These are phyloP conservation scores for Mycosphaerelloides madeirae DNA, from an alignment of 2,329 filamentous ascomycete genomes.

Conservation along the genomic window DNA sequence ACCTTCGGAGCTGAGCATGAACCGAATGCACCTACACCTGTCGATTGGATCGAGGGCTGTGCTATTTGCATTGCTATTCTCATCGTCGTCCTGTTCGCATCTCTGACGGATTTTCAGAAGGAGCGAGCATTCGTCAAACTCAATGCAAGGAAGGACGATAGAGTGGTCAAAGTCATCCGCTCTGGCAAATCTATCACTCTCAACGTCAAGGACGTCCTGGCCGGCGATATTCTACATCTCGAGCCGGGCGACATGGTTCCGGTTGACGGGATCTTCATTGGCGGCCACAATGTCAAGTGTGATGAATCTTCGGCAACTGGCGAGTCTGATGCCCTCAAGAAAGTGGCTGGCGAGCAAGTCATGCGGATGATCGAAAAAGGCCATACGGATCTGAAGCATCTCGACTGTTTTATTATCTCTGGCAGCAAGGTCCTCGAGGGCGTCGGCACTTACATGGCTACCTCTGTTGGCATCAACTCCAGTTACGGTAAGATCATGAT, in stretches of 20 bases:
- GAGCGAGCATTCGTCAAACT: slow-evolving; percentile 75
- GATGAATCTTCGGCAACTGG: slow-evolving; percentile 73
- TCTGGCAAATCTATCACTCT: slow-evolving; percentile 67
- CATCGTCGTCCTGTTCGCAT: slow-evolving; percentile 70
- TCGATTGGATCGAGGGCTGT: slow-evolving; percentile 80
- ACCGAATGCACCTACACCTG: slow-evolving; percentile 28
- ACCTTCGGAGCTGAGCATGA: slow-evolving; percentile 47
- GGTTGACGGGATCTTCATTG: slow-evolving; percentile 64
- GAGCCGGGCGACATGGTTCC: slow-evolving; percentile 70
- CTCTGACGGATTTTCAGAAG: slow-evolving; percentile 78
- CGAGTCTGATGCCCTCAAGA: slow-evolving; percentile 68
- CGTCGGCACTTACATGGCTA: slow-evolving; percentile 70
- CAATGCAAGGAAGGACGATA: slow-evolving; percentile 74
- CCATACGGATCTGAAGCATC: slow-evolving; percentile 58
- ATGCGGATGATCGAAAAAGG: slow-evolving; percentile 57
- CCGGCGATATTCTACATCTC: slow-evolving; percentile 68
- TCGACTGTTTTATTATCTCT: slow-evolving; percentile 83
- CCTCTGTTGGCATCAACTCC: slow-evolving; percentile 69
- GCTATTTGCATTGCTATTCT: slow-evolving; percentile 72
- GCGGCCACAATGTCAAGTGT: slow-evolving; percentile 63
- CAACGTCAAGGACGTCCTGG: slow-evolving; percentile 65
- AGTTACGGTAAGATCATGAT: slow-evolving; percentile 74
- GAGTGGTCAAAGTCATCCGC: slow-evolving; percentile 67
- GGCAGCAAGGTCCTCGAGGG: slow-evolving; percentile 74
- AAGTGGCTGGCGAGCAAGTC: slow-evolving; percentile 61